These are phyloP conservation scores for Earliella scabrosa DNA, from an alignment of 1,284 basidiomycete species.

Conservation along the genomic window DNA sequence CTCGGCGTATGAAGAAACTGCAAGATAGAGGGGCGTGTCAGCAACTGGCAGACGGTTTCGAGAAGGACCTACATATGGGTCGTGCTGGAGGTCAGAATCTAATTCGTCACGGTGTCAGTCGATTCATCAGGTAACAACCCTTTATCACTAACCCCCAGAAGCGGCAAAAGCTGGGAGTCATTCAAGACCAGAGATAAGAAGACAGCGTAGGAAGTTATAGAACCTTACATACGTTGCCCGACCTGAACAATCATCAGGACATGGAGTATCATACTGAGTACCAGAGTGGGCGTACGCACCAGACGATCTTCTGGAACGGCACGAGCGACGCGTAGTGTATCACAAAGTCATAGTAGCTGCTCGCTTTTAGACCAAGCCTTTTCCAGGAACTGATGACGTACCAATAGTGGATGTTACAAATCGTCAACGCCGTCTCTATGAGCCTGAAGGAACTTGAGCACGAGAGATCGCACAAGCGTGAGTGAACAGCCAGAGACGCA, in stretches of 20 bases:
- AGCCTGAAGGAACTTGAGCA: background rate
- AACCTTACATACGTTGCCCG: background rate
- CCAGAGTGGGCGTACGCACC: background rate
- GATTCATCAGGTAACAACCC: too few species aligned
- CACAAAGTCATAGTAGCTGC: background rate
- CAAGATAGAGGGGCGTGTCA: background rate
- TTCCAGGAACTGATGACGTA: background rate
- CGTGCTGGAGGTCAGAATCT: background rate
- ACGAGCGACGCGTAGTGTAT: background rate
- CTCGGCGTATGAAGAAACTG: slow-evolving; percentile 1
- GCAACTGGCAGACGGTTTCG: background rate
- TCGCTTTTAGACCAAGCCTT: background rate
- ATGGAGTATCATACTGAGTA: too few species aligned
- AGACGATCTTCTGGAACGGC: background rate
- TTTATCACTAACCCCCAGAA: background rate
- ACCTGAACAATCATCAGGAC: background rate
- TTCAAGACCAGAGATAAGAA: background rate
- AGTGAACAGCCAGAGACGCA: background rate
- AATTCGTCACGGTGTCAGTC: too few species aligned
- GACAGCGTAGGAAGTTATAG: background rate
- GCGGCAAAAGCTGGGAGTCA: background rate
- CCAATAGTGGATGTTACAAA: background rate
- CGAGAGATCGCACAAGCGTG: too few species aligned
- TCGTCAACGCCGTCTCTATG: background rate
- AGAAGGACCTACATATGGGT: background rate